Base-by-base conservation (phyloP, 1,284 basidiomycete genomes). In the Moniliella sp. region DNA sequence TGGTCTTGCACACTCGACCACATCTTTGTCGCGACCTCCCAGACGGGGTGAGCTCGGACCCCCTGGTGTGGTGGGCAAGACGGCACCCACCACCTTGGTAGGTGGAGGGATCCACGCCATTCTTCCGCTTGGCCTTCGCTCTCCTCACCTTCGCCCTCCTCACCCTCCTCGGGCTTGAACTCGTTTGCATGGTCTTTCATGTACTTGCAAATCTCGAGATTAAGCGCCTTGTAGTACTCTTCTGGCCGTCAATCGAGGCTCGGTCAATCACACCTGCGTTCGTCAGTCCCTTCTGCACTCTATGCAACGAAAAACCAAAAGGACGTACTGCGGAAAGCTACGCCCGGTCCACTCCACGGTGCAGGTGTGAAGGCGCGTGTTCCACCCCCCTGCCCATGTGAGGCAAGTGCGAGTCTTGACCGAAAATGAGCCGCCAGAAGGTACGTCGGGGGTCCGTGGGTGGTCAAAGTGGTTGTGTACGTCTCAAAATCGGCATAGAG, bases 321-420 rank as follows among this genome's bases (percentile, higher is more conserved):
- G n/a, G n/a, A n/a, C n/a, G n/a, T 82, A 76, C 63, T 81, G 88
- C 61, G 97, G 79, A 65, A 93, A 93, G 61, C 81, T 88, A 46
- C 84, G 70, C 15, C 86, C 86, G 0, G 77, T 81, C 86, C 88
- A 97, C 42, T 94, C 86, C 2, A 94, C 82, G 44, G 78, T 72
- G 5, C 79, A 84, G 21, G 82, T 86, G 3, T 97, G 81, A 9
- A 97, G 72, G 32, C 70, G 72, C 2, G 78, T 76, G 3, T 74
- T 71, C 33, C 78, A 71, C 3, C 70, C 66, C 31, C 76, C 76
- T 4, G 79, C 83, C 86, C 86, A 97, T 60, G 74, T 94, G 36
- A 97, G 69, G 58, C 86, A 94, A 5, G 83, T 91, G 45, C 75
- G 67, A 10, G 88, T 94, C 68, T 84, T 88, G 50, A 94, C 82